Conservation (phyloP, 148 eudicot genomes). For the Cornus controversa region DNA sequence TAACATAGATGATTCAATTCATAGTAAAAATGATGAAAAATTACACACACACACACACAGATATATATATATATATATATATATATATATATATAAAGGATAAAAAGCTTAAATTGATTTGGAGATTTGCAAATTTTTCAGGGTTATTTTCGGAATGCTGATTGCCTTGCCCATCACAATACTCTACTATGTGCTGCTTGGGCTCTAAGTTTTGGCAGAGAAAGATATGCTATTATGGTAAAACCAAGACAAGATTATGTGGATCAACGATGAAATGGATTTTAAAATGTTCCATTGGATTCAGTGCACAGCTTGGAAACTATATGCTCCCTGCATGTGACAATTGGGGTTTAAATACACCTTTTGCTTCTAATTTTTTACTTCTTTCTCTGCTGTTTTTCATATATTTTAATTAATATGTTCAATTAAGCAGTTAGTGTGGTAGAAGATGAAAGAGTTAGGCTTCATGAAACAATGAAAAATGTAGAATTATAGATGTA, state of each 20-base stretch:
- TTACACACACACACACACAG: too few species aligned
- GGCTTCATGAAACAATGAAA: not conserved
- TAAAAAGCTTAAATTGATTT: not conserved
- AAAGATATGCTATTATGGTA: not conserved
- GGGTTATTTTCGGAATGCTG: constrained; percentile 95
- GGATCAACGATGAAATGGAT: constrained; percentile 9
- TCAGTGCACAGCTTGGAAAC: constrained; percentile 32
- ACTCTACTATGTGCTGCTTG: constrained; percentile 80
- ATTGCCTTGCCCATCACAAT: constrained; percentile 90
- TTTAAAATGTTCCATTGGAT: constrained; percentile 23
- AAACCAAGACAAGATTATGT: constrained; percentile 20
- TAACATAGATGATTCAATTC: not conserved
- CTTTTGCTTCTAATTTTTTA: not conserved
- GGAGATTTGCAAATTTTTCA: constrained; percentile 30
- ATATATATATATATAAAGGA: too few species aligned
- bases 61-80: too few species aligned
- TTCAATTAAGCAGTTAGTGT: not conserved
- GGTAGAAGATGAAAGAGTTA: constrained; percentile 10
- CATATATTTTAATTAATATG: not conserved
- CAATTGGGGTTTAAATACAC: not conserved
- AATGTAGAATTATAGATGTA: not conserved
- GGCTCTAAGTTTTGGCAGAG: constrained; percentile 35
- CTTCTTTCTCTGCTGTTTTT: not conserved
- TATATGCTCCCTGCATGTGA: constrained; percentile 18
- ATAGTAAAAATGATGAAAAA: not conserved